Evolutionary conservation across 192 early-diverging fungal genomes (phyloP), one percentile per base, ranked within the genome.

Genomic region (Coemansia reversa): DNA sequence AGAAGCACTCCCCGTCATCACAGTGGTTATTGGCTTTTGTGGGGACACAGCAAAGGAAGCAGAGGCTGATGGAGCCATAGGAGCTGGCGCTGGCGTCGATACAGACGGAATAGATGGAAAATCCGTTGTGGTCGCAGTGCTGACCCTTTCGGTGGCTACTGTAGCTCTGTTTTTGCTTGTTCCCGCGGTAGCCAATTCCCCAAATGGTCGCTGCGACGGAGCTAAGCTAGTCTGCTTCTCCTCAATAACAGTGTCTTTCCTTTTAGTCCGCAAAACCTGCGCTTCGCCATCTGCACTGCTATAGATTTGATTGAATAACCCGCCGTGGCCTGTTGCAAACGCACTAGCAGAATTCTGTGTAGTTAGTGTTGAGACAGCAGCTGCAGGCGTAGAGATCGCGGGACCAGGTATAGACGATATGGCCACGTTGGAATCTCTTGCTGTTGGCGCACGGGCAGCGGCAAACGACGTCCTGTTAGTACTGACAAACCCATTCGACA

Each of bases 311-410:
- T 51, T 30, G 33, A 70, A 59, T 18, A 72, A 8, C 5, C 63
- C 63, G 18, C 57, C 57, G n/a, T 65, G 63, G 1, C 32, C 51
- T 25, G 33, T 65, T 11, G 69, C 69, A 72, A 72, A 72, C 3
- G 69, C 69, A 29, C 57, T 61, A 19, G 69, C 56, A 20, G 69
- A 58, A 22, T 55, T 23, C 18, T 23, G 27, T 8, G 55, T 20
- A 6, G 51, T 7, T 6, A 39, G 51, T 1, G 54, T 18, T 22
- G 48, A 18, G 0, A 5, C 24, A 7, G 45, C 20, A 25, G 57
- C 57, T 25, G 60, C 2, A 20, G 51, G 27, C 27, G 51, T 52
- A 4, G 23, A 24, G 23, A 39, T 7, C 9, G 35, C 35, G 9
- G 8, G 8, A 39, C 35, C 35, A 39, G 35, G 12, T 39, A 11